Evolutionary conservation across 1,284 basidiomycete species (phyloP), one percentile per base, ranked within the genome.

Genomic region (Ustilago sp.): DNA sequence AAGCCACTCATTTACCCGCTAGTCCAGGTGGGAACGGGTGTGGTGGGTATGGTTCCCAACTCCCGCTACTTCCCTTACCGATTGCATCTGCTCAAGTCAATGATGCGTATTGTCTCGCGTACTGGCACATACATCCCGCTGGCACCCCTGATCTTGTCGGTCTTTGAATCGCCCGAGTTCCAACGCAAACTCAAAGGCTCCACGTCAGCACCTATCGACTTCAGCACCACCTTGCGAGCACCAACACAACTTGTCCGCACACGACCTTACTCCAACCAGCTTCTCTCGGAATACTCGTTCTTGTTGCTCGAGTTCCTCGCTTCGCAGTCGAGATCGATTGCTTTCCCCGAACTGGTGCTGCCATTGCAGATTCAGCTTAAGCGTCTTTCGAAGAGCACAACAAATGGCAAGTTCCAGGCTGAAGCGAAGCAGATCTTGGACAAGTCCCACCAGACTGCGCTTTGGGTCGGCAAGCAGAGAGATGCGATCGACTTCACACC

Each of bases 311-410:
- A 86, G 94, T 68, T 93, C 88, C 83, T 88, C 85, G 88, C 74
- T 0, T 93, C 92, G 86, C 92, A 85, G 34, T 75, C 82, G 13
- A 54, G 75, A 32, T 77, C 72, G 52, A 82, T 98, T 64, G 94
- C 94, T 0, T 98, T 98, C 88, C 96, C 96, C 2, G 97, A 99
- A 87, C 88, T 97, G 59, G 89, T 91, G 13, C 90, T 98, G n/a
- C 94, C 96, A 2, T 88, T 95, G 43, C 87, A 91, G n/a, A 89
- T 92, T 34, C 81, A 83, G 73, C 64, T 85, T 38, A 79, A 79
- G 63, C 68, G 84, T 47, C 32, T 69, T 23, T 74, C 85, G 31
- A 84, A 83, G 73, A 65, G 68, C 32, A 77, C 69, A 17, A 73
- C 77, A 12, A 79, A 68, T 60, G 59, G 76, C 60, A 83, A 83